Base-by-base conservation (phyloP, 495 filamentous ascomycete species). In the Aspergillus campestris region DNA sequence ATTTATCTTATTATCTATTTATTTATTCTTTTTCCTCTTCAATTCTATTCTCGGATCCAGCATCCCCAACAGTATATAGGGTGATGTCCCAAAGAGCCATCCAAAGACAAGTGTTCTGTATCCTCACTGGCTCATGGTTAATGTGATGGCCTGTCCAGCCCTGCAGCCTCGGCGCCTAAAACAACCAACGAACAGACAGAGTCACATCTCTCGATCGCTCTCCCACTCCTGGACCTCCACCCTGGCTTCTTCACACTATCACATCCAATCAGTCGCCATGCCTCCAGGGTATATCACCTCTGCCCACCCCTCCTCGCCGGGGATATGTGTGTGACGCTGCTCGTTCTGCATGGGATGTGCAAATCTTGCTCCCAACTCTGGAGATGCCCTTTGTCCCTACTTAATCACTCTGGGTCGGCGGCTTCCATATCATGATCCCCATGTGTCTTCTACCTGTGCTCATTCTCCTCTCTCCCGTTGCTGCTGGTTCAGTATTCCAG, bases 101-200 rank as follows among this genome's bases (percentile, higher is more conserved):
- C 35, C 14, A 2, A 31, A 37, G n/a, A n/a, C n/a, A n/a, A n/a
- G n/a, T n/a, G n/a, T n/a, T n/a, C n/a, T n/a, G n/a, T n/a, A n/a
- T n/a, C n/a, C n/a, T n/a, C n/a, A n/a, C 18, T 24, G 18, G 18
- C 18, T 24, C 18, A 24, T 24, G 28, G 10, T 9, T 11, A 34
- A 41, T 55, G 52, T 55, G 52, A 55, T 38, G 47, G 48, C 31
- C 47, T n/a, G 38, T 43, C 30, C 40, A 41, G 37, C 44, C 18
- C 27, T 51, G 49, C 49, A 56, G 42, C 28, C 18, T 32, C 40
- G 56, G 65, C 65, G 65, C 63, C 40, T 69, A 69, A 34, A 52
- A 52, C 31, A 35, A 55, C 65, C 62, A 68, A 66, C 59, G 44
- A 60, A 53, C 56, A 48, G 45, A 33, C 42, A 12, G 34, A 40